Base-by-base conservation (phyloP, 345 rosid genomes). In the Sisymbrium altissimum region DNA sequence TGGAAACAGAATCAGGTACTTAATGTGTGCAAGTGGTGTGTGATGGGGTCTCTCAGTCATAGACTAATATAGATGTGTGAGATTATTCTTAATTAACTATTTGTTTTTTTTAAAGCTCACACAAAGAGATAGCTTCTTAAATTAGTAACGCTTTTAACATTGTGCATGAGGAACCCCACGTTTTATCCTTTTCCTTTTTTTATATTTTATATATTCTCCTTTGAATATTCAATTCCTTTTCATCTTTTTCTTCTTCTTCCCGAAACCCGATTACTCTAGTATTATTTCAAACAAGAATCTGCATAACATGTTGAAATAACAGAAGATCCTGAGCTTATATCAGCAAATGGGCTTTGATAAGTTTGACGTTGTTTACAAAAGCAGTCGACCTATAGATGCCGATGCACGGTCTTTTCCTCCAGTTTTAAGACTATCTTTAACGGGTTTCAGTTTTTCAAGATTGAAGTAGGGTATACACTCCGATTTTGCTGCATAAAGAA, bases 1-100 rank as follows among this genome's bases (percentile, higher is more conserved):
- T 70, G 76, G 39, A 7, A 48, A 48, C 46, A 70, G 75, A 76
- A 76, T 69, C 79, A 69, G 65, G 75, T 76, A 44, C 70, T 69
- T 12, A 52, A 39, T 35, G 68, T 68, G 61, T 61, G 79, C 70
- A 61, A 75, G 74, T 75, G 69, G 69, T 50, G 57, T 73, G 71
- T 64, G 55, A 72, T 63, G 76, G 46, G 70, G 49, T 41, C 64
- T 41, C 64, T 62, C 29, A 53, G 18, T 62, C 49, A 33, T 70
- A 61, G 59, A 69, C 44, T 69, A 70, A 19, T 64, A 19, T 64
- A 45, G 66, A 76, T 54, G 66, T 70, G 80, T 70, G 71, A 55
- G 50, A 40, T 53, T 76, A 69, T 62, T 76, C 43, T 62, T 61
- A 69, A 36, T 61, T 62, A 56, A 53, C 15, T 52, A 55, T 63